Evolutionary conservation across 371 early-diverging fungal genomes (phyloP).

Genomic region (Saksenaea vasiformis): DNA sequence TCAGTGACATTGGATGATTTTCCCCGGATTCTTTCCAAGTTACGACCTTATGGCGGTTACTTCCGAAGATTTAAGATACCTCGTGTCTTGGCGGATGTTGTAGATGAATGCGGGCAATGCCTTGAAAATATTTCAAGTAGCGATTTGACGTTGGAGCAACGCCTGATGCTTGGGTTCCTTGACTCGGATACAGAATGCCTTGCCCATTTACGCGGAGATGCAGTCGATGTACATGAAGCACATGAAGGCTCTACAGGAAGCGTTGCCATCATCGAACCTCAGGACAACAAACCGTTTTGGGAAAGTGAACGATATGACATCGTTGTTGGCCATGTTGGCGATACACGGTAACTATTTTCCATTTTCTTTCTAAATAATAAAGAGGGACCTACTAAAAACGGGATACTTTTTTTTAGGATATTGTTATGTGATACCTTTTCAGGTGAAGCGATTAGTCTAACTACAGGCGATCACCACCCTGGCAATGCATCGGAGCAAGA

Average conservation of each 20-base stretch:
- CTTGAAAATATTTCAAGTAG: slow-evolving; percentile 8
- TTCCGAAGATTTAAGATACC: slow-evolving; percentile 46
- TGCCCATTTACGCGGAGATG: slow-evolving; percentile 9
- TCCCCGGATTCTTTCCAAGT: slow-evolving; percentile 26
- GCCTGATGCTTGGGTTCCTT: slow-evolving; percentile 56
- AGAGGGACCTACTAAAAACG: background rate
- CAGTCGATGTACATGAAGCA: slow-evolving; percentile 29
- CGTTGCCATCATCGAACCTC: slow-evolving; percentile 58
- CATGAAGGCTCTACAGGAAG: slow-evolving; percentile 66
- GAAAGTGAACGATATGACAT: slow-evolving; percentile 56
- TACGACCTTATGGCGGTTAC: slow-evolving; percentile 47
- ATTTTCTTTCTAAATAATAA: background rate
- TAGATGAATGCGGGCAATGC: slow-evolving; percentile 25
- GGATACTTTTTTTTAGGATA: slow-evolving; percentile 28
- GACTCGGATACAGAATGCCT: slow-evolving; percentile 49
- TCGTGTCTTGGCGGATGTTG: slow-evolving; percentile 17
- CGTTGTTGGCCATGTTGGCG: slow-evolving; percentile 65
- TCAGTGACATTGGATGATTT: slow-evolving; percentile 35
- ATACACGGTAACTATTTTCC: slow-evolving; percentile 52
- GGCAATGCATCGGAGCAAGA: slow-evolving; percentile 57
- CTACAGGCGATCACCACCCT: slow-evolving; percentile 68
- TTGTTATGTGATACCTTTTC: slow-evolving; percentile 57
- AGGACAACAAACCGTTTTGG: slow-evolving; percentile 60
- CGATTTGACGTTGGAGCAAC: slow-evolving; percentile 59
- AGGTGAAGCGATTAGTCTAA: slow-evolving; percentile 55